Base-by-base conservation (phyloP, 2,329 filamentous ascomycete genomes). In the Neofusicoccum cordaticola region DNA sequence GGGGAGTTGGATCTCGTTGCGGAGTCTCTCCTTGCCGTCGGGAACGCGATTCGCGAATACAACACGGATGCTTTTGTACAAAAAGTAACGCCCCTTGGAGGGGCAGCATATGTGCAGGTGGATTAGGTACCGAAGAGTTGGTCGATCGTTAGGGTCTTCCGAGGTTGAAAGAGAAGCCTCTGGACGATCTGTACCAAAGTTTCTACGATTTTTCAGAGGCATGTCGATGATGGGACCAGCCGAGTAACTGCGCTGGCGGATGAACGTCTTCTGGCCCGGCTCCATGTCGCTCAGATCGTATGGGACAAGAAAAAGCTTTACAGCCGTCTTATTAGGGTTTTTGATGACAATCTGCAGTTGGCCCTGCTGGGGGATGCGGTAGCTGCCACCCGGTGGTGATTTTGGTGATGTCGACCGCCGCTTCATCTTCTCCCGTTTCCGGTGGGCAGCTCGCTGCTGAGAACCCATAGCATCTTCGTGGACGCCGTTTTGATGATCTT, bases 331-430 rank as follows among this genome's bases (percentile, higher is more conserved):
- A 80, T 98, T 97, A 15, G 93, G 94, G 71, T 98, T 99, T 76
- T 98, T 98, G 75, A 99, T 92, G 67, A 99, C 90, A 68, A 99
- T 96, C 72, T 99, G 95, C 13, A 99, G 82, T 77, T 98, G 95
- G 0, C 95, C 95, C 75, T 93, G 90, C 72, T 95, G 89, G 0
- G 95, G 95, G 62, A 99, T 97, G 48, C 95, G 89, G 75, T 98
- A 99, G 72, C 91, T 92, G 41, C 95, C 94, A 7, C 93, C 92
- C 0, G 92, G 90, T 0, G 93, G 91, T 2, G 53, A 60, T 76
- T 85, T 88, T 1, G 86, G 85, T 7, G 80, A 81, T 5, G 75
- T 73, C 9, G 81, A 79, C 35, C 86, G 83, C 60, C 89, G 84
- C 68, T 85, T 89, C 66, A 81, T 82, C 69, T 86, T 88, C 67